Percentiles rank a stretch among this genome's conserved stretches.
These are phyloP conservation scores for Xerocomellus dryophilus DNA, from an alignment of 768 basidiomycete genomes.

Conservation along the genomic window DNA sequence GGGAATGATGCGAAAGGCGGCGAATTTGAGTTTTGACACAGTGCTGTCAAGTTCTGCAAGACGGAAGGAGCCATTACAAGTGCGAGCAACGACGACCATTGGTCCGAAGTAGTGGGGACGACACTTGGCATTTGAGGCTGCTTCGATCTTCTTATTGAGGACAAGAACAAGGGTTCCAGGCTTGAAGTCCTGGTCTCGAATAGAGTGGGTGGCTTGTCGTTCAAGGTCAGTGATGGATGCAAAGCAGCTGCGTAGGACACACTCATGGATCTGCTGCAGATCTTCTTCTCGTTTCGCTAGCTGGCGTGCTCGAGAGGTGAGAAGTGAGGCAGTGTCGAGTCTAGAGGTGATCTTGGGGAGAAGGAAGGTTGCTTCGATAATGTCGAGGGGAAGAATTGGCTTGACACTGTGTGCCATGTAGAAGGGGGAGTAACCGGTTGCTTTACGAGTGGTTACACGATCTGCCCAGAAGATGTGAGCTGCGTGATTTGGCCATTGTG, in stretches of 20 bases:
- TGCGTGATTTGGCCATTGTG: too few relatives aligned
- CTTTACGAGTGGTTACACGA: background rate
- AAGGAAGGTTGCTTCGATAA: too few relatives aligned
- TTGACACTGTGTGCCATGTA: background rate
- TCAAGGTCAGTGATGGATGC: too few relatives aligned
- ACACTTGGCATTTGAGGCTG: background rate
- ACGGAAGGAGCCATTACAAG: conserved; percentile 1
- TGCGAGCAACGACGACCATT: background rate
- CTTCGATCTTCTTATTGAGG: too few relatives aligned
- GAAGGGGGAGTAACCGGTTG: background rate
- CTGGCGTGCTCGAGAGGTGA: background rate
- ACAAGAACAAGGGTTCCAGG: too few relatives aligned
- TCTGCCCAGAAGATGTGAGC: too few relatives aligned
- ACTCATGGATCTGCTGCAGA: too few relatives aligned
- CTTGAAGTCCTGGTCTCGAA: too few relatives aligned
- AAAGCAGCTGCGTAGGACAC: too few relatives aligned
- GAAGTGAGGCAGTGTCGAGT: background rate
- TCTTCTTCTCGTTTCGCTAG: background rate
- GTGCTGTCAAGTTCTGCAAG: conserved; percentile 14
- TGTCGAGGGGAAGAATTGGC: too few relatives aligned
- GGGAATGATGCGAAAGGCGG: conserved; percentile 12
- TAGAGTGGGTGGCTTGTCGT: too few relatives aligned
- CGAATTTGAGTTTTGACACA: background rate
- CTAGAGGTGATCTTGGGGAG: background rate
- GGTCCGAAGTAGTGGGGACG: background rate